Evolutionary conservation across 225 moss, liverwort and hornwort species (phyloP).

Genomic region (Bryoerythrophyllum caledonicum): DNA sequence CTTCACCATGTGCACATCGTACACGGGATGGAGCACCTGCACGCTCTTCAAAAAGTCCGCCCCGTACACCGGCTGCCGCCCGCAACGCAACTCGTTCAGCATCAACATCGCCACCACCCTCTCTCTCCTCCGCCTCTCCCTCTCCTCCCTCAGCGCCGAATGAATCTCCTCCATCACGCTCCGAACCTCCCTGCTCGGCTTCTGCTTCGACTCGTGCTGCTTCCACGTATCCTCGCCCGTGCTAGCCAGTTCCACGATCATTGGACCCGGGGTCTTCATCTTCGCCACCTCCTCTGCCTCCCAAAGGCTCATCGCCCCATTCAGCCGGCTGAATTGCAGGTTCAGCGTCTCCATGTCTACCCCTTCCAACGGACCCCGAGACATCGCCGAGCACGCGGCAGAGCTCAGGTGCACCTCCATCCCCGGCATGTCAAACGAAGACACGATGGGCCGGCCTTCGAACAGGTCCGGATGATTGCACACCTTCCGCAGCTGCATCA

Average conservation of each 20-base stretch:
- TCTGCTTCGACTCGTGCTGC: slow-evolving; percentile 26
- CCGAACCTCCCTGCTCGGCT: slow-evolving; percentile 36
- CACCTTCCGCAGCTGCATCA: slow-evolving; percentile 98
- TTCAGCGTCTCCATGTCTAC: slow-evolving; percentile 57
- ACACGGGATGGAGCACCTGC: slow-evolving; percentile 63
- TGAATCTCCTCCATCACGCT: slow-evolving; percentile 80
- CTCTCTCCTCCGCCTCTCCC: slow-evolving; percentile 62
- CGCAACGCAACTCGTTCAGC: slow-evolving; percentile 76
- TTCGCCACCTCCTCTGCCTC: slow-evolving; percentile 70
- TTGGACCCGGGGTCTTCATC: slow-evolving; percentile 51
- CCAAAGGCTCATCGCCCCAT: slow-evolving; percentile 71
- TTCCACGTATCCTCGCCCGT: slow-evolving; percentile 88
- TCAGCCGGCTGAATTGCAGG: slow-evolving; percentile 50
- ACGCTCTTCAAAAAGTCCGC: slow-evolving; percentile 64
- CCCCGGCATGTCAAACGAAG: slow-evolving; percentile 92
- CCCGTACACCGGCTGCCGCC: slow-evolving; percentile 61
- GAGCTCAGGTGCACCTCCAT: slow-evolving; percentile 83
- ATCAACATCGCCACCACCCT: slow-evolving; percentile 50
- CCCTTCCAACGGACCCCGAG: slow-evolving; percentile 42
- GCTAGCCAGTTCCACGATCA: slow-evolving; percentile 89
- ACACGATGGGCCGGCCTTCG: slow-evolving; percentile 93
- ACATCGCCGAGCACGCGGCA: slow-evolving; percentile 56
- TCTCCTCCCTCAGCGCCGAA: slow-evolving; percentile 46
- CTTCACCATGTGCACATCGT: slow-evolving; percentile 75
- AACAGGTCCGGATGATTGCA: slow-evolving; percentile 98